These are phyloP conservation scores for Symbiodinium natans DNA, from an alignment of 73 alveolate genomes.

Conservation along the genomic window DNA sequence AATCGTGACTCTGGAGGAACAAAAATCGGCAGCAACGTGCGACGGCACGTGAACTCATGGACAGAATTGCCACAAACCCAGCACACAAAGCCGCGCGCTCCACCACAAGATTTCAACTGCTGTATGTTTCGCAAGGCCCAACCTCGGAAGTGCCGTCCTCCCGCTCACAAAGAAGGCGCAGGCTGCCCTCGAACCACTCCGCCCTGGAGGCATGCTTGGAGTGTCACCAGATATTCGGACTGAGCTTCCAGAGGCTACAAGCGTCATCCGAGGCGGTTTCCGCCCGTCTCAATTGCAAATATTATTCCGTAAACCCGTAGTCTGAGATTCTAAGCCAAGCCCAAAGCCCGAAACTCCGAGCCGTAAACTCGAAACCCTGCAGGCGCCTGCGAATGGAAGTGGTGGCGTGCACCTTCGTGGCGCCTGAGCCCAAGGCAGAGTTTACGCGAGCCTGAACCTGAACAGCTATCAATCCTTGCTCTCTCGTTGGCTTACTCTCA, in stretches of 20 bases:
- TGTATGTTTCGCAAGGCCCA: no score
- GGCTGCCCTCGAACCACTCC: conserved; percentile 89
- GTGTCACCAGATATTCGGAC: background rate
- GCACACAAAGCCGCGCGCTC: no score
- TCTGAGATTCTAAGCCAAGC: background rate
- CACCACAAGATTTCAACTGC: no score
- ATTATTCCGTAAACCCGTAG: background rate
- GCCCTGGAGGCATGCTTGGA: conserved; percentile 24
- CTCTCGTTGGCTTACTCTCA: background rate
- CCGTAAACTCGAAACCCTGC: background rate
- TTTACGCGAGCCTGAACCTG: background rate
- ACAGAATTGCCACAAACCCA: no score
- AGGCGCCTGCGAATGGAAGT: conserved; percentile 7
- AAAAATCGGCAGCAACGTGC: no score
- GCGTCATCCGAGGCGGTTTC: background rate
- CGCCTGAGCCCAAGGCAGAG: background rate
- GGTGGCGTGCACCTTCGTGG: conserved; percentile 35
- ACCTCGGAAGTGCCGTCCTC: conserved; percentile 30
- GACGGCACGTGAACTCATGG: no score
- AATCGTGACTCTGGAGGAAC: no score
- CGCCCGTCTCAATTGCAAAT: background rate
- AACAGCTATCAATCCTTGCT: background rate
- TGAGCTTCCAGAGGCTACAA: background rate
- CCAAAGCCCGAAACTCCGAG: background rate
- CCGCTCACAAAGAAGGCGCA: conserved; percentile 59